Percentiles rank a stretch among this genome's conserved stretches.
Evolutionary conservation across 805 yeast genomes (phyloP).

Genomic region (Yamadazyma takamatsuzukensis): DNA sequence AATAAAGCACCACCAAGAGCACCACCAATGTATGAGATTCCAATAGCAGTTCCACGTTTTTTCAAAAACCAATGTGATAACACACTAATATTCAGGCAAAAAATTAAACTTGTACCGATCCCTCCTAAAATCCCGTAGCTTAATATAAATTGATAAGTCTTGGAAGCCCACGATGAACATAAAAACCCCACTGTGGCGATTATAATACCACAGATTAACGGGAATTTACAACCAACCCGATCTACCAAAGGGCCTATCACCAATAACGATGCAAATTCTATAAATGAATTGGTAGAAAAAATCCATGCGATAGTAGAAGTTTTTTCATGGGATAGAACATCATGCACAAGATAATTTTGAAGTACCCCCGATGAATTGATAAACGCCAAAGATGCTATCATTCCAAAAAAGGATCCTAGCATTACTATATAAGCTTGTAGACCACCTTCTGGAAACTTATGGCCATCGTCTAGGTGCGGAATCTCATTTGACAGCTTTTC

Average conservation of each 20-base stretch:
- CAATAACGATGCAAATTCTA: constrained; percentile 21
- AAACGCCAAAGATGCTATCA: constrained; percentile 22
- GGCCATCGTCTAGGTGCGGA: constrained; percentile 19
- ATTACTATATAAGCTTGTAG: constrained; percentile 16
- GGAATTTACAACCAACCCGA: constrained; percentile 19
- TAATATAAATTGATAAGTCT: constrained; percentile 23
- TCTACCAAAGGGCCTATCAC: constrained; percentile 26
- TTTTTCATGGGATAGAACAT: constrained; percentile 12
- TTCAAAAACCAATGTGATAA: constrained; percentile 21
- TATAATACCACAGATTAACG: constrained; percentile 17
- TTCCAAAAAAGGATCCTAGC: constrained; percentile 23
- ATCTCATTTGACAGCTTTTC: no score
- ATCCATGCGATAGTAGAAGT: constrained; percentile 25
- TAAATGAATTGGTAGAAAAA: constrained; percentile 23
- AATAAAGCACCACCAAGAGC: constrained; percentile 28
- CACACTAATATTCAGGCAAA: constrained; percentile 21
- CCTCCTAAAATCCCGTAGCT: constrained; percentile 23
- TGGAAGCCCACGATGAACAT: constrained; percentile 16
- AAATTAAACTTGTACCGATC: constrained; percentile 21
- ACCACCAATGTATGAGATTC: constrained; percentile 27
- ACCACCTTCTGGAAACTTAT: constrained; percentile 26
- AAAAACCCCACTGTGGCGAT: constrained; percentile 18
- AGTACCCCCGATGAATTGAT: constrained; percentile 24
- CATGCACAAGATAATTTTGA: constrained; percentile 16
- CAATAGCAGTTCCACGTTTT: constrained; percentile 24